Base-by-base conservation (phyloP, 495 filamentous ascomycete genomes). In the Mycothermus thermophilus region DNA sequence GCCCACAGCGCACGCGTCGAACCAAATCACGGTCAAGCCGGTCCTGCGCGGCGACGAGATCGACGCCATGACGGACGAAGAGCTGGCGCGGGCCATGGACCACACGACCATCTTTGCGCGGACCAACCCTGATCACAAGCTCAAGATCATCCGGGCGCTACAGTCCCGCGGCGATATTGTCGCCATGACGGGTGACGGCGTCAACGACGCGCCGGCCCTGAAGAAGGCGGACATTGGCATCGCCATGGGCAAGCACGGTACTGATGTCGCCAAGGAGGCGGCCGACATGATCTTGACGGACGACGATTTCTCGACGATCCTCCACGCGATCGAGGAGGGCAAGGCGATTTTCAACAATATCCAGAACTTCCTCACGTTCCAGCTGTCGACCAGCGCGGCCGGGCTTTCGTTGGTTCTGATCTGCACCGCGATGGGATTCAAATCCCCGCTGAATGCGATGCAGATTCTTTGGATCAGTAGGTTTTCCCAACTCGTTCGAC, bases 291-390 rank as follows among this genome's bases (percentile, higher is more conserved):
- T 97, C 47, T 60, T 97, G 35, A 95, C 88, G 0, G 87, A 96
- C 50, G 90, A 97, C 50, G 84, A 96, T 55, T 97, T 97, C 53
- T 92, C 88, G 12, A 97, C 90, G 4, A 97, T 97, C 42, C 67
- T 97, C 4, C 81, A 74, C 32, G 92, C 90, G 26, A 96, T 97
- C 48, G 90, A 97, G 54, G 90, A 97, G 59, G 92, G 90, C 52
- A 97, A 97, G 56, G 90, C 83, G 21, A 97, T 97, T 43, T 97
- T 97, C 60, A 93, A 93, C 65, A 97, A 97, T 59, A 95, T 97
- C 41, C 90, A 97, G 55, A 97, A 97, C 52, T 97, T 97, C 59
- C 73, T 97, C 37, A 97, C 90, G 0, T 97, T 97, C 60, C 90
- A 97, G 60, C 77, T 97, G 27, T 94, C 86, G 54, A 97, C 90